A percentile compares a stretch with the other conserved stretches of the same genome.
Evolutionary conservation across 2,329 filamentous ascomycete species (phyloP).

Genomic region (Talaromyces albobiverticillius): DNA sequence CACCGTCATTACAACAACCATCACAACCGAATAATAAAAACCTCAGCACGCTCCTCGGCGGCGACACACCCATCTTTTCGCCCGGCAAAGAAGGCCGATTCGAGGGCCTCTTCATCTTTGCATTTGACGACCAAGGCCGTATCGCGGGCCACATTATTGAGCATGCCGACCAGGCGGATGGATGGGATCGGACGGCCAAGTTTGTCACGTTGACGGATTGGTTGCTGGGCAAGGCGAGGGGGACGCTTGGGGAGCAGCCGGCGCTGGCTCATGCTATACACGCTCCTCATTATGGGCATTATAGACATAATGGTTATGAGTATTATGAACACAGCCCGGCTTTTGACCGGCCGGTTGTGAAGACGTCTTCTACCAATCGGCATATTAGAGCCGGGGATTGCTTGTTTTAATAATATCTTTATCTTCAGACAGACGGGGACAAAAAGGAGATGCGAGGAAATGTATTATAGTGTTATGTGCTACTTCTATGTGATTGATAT

Average conservation of each 20-base stretch:
- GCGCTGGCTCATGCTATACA: slow-evolving; percentile 26
- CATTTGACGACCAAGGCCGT: slow-evolving; percentile 84
- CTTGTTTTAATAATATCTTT: too few species aligned
- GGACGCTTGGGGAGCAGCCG: slow-evolving; percentile 28
- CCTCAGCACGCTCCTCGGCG: slow-evolving; percentile 49
- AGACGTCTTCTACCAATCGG: not conserved
- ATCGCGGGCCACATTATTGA: slow-evolving; percentile 90
- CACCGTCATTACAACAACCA: not conserved
- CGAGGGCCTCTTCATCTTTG: slow-evolving; percentile 88
- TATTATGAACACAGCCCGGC: not conserved
- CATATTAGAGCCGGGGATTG: not conserved
- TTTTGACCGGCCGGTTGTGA: not conserved
- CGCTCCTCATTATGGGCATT: too few species aligned
- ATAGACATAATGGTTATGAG: too few species aligned
- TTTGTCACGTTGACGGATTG: slow-evolving; percentile 93
- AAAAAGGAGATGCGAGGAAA: too few species aligned
- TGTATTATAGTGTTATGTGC: not conserved
- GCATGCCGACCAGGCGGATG: slow-evolving; percentile 77
- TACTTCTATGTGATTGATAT: too few species aligned
- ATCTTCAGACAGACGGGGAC: too few species aligned
- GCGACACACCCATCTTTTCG: slow-evolving; percentile 49
- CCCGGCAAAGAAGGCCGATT: slow-evolving; percentile 70
- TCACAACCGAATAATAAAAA: slow-evolving; percentile 31
- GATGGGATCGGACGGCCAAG: slow-evolving; percentile 79
- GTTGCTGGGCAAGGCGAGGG: slow-evolving; percentile 76